Conservation (phyloP, 2,329 filamentous ascomycete genomes). For the Colletotrichum camelliae region DNA sequence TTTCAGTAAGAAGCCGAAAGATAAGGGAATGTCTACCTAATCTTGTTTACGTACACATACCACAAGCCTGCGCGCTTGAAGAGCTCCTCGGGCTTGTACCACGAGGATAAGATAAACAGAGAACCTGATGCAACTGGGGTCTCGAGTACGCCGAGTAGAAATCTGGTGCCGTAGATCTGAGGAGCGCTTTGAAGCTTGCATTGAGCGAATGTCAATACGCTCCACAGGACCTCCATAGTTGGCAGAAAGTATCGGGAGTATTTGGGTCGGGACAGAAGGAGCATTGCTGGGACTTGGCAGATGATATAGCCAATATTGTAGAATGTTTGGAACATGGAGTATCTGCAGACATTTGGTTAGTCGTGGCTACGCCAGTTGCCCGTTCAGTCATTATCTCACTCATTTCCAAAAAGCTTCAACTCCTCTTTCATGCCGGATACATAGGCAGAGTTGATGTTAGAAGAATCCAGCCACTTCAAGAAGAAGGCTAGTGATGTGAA, state of each 20-base stretch:
- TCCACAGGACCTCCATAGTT: conserved; percentile 26
- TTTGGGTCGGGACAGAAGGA: conserved; percentile 18
- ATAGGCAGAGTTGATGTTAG: conserved; percentile 41
- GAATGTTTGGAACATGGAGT: conserved; percentile 19
- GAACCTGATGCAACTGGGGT: conserved; percentile 20
- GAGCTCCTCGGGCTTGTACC: conserved; percentile 34
- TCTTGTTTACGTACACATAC: conserved; percentile 41
- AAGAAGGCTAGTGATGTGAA: conserved; percentile 21
- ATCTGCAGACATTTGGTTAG: not conserved
- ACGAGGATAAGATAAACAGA: conserved; percentile 31
- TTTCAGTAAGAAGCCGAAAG: not conserved
- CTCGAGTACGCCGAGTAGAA: conserved; percentile 31
- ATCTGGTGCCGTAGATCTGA: conserved; percentile 33
- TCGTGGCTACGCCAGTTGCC: not conserved
- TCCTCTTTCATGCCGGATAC: conserved; percentile 45
- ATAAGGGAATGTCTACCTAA: not conserved
- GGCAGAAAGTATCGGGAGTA: conserved; percentile 27
- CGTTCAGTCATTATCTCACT: conserved; percentile 20
- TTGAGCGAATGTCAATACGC: conserved; percentile 27
- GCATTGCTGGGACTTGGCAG: conserved; percentile 21
- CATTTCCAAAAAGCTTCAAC: conserved; percentile 34
- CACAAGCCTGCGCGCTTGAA: conserved; percentile 54
- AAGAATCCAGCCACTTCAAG: conserved; percentile 36
- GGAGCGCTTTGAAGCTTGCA: conserved; percentile 26
- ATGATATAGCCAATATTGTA: conserved; percentile 24